Evolutionary conservation across 1,284 basidiomycete genomes (phyloP).

Genomic region (Cutaneotrichosporon cavernicola): DNA sequence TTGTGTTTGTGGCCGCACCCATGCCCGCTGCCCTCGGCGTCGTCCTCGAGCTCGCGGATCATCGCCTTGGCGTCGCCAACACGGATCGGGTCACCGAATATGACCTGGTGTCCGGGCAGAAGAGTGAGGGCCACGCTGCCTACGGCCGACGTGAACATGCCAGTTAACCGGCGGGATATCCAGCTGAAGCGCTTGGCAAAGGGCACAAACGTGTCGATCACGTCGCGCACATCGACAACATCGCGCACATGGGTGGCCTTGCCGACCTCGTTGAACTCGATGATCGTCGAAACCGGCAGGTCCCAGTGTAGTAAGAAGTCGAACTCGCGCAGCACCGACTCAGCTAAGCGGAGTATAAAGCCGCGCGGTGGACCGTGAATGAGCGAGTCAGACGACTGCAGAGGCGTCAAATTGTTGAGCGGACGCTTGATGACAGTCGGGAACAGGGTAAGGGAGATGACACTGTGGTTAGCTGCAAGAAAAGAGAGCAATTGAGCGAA

Average conservation of each 20-base stretch:
- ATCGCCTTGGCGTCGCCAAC: constrained; percentile 11
- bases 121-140: constrained; percentile 31
- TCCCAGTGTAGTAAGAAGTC: constrained; percentile 43
- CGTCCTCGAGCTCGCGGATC: constrained; percentile 10
- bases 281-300: constrained; percentile 45
- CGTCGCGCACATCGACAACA: constrained; percentile 46
- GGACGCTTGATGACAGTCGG: constrained; percentile 31
- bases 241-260: constrained; percentile 50
- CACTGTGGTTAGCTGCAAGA: constrained; percentile 26
- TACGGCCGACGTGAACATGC: constrained; percentile 34
- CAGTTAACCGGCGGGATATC: constrained; percentile 37
- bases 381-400: constrained; percentile 18
- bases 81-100: constrained; percentile 20
- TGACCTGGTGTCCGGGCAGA: constrained; percentile 21
- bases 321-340: constrained; percentile 35
- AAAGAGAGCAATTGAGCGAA: neutral
- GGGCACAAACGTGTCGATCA: constrained; percentile 49
- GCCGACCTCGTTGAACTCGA: constrained; percentile 53
- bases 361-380: constrained; percentile 13
- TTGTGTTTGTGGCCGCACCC: constrained; percentile 6
- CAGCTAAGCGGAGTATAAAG: constrained; percentile 27
- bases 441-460: constrained; percentile 42
- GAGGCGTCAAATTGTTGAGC: constrained; percentile 6
- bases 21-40: neutral
- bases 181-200: constrained; percentile 46